These are phyloP conservation scores for Kondoa subrosea DNA, from an alignment of 768 basidiomycete species.

Conservation along the genomic window DNA sequence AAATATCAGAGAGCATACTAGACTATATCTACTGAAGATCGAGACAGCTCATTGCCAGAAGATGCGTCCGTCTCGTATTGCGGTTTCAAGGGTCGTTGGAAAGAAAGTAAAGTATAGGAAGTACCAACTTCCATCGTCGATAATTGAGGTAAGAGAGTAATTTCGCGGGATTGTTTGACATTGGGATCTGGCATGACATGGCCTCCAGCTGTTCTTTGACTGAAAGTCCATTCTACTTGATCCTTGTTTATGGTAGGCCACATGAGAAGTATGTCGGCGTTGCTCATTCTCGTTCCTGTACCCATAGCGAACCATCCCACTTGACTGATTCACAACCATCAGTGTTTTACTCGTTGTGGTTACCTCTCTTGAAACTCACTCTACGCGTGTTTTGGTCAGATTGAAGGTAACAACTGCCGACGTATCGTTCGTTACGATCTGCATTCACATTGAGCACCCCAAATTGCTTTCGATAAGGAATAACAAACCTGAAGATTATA, in stretches of 20 bases:
- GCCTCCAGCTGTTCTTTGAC: background rate
- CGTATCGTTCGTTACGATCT: background rate
- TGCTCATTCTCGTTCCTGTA: background rate
- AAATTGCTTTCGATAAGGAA: too few relatives aligned
- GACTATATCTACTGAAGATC: background rate
- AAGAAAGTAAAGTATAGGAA: conserved; percentile 1
- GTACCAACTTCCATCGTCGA: background rate
- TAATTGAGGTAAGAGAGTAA: background rate
- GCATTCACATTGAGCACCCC: too few relatives aligned
- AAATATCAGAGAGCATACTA: background rate
- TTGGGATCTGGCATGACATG: conserved; percentile 3
- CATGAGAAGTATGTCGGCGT: background rate
- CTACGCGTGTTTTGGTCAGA: background rate
- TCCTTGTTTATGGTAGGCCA: background rate
- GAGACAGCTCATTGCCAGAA: background rate
- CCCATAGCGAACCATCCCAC: conserved; percentile 5
- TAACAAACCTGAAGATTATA: too few relatives aligned
- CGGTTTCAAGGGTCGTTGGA: background rate
- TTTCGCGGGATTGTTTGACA: background rate
- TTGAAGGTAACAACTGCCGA: background rate
- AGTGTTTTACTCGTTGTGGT: too few relatives aligned
- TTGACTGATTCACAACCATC: too few relatives aligned
- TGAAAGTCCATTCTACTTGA: background rate
- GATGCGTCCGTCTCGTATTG: background rate
- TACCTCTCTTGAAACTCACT: too few relatives aligned